Conservation (phyloP, 2,329 filamentous ascomycete genomes). For the Ceratocystiopsis brevicomis region DNA sequence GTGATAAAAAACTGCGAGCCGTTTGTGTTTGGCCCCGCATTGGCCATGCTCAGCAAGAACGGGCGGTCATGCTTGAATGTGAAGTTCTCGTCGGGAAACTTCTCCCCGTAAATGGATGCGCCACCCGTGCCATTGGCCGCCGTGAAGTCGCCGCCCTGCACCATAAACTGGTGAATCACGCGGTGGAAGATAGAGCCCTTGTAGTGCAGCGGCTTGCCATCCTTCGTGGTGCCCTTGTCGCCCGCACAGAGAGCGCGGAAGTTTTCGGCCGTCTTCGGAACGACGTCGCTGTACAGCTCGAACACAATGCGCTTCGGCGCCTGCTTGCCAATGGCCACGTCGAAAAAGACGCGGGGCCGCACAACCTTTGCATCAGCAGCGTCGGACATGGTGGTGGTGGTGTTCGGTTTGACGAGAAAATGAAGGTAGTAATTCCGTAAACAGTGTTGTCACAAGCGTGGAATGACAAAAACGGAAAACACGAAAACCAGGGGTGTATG, state of each 20-base stretch:
- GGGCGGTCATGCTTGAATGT: slow-evolving; percentile 78
- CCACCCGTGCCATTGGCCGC: slow-evolving; percentile 85
- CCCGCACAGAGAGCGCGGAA: slow-evolving; percentile 89
- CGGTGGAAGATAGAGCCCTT: slow-evolving; percentile 89
- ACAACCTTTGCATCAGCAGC: slow-evolving; percentile 25
- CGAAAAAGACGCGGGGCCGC: slow-evolving; percentile 78
- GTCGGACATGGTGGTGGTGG: slow-evolving; percentile 18
- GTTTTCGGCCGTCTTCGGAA: slow-evolving; percentile 92
- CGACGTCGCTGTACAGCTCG: slow-evolving; percentile 59
- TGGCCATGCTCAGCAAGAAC: slow-evolving; percentile 93
- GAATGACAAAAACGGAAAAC: too few relatives aligned
- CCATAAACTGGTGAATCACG: slow-evolving; percentile 98
- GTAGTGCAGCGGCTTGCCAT: slow-evolving; percentile 76
- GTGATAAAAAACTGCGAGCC: slow-evolving; percentile 98
- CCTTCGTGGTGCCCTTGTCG: slow-evolving; percentile 70
- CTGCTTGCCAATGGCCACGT: slow-evolving; percentile 63
- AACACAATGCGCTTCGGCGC: slow-evolving; percentile 64
- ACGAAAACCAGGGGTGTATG: too few relatives aligned
- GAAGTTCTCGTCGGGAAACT: slow-evolving; percentile 96
- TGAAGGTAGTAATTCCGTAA: not conserved
- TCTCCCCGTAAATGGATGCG: slow-evolving; percentile 92
- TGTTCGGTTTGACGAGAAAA: too few relatives aligned
- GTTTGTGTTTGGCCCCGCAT: slow-evolving; percentile 86
- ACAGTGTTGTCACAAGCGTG: too few relatives aligned
- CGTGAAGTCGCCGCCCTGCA: slow-evolving; percentile 94